These are phyloP conservation scores for Zostera marina DNA, from an alignment of 116 monocot genomes.

Conservation along the genomic window DNA sequence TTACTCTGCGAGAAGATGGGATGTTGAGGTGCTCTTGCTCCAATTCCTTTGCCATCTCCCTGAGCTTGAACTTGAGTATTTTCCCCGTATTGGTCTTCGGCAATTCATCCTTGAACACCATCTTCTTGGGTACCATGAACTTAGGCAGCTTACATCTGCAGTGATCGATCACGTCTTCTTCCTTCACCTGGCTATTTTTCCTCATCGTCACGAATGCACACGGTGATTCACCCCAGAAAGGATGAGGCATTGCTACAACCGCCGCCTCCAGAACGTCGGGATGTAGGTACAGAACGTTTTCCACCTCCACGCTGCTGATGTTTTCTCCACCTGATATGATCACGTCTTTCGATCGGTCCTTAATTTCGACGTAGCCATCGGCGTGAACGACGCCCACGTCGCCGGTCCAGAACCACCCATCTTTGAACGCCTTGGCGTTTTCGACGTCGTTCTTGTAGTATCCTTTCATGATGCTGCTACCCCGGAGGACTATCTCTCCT, in stretches of 20 bases:
- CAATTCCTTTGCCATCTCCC: slow-evolving; percentile 13
- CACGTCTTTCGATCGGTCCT: slow-evolving; percentile 64
- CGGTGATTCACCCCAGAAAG: slow-evolving; percentile 63
- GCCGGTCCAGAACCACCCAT: slow-evolving; percentile 59
- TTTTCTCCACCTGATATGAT: slow-evolving; percentile 84
- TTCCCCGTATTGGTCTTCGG: slow-evolving; percentile 46
- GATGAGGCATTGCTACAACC: slow-evolving; percentile 66
- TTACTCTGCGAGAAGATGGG: not conserved
- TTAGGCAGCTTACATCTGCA: slow-evolving; percentile 35
- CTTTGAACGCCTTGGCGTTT: slow-evolving; percentile 23
- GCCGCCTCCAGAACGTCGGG: slow-evolving; percentile 40
- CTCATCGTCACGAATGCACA: slow-evolving; percentile 46
- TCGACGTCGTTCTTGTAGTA: slow-evolving; percentile 40
- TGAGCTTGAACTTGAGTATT: slow-evolving; percentile 28
- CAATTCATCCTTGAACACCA: slow-evolving; percentile 35
- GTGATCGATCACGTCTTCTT: slow-evolving; percentile 33
- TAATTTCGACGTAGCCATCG: slow-evolving; percentile 62
- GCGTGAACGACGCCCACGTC: slow-evolving; percentile 56
- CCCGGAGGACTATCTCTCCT: slow-evolving; percentile 56
- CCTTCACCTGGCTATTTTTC: slow-evolving; percentile 5
- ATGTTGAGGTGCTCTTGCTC: not conserved
- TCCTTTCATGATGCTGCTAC: slow-evolving; percentile 72
- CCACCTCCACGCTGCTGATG: slow-evolving; percentile 80
- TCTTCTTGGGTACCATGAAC: slow-evolving; percentile 67
- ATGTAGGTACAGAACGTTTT: slow-evolving; percentile 32